Evolutionary conservation across 352 stramenopile genomes (phyloP).

Genomic region (Pythium rhizo-oryzae): DNA sequence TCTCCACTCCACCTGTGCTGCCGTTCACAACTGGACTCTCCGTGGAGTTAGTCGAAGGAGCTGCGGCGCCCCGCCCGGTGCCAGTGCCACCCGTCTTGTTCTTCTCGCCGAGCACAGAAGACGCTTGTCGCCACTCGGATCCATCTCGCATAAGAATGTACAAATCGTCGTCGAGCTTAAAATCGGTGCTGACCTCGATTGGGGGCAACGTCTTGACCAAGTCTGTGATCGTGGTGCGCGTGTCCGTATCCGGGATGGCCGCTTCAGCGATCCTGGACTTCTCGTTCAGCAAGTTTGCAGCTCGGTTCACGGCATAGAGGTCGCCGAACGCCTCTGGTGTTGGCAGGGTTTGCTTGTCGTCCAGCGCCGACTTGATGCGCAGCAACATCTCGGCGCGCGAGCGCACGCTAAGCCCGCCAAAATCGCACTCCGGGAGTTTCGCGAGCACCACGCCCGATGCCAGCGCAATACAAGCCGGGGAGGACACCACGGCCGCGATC

Average conservation of each 20-base stretch:
- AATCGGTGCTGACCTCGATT: not conserved
- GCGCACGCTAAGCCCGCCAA: constrained; percentile 24
- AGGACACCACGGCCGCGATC: not conserved
- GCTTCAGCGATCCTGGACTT: constrained; percentile 23
- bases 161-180: not conserved
- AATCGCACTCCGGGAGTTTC: constrained; percentile 41
- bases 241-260: constrained; percentile 1
- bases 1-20: no score
- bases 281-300: constrained; percentile 22
- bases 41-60: no score
- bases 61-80: no score
- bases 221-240: not conserved
- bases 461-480: constrained; percentile 30
- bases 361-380: constrained; percentile 25
- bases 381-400: constrained; percentile 19
- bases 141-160: not conserved
- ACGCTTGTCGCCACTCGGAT: no score
- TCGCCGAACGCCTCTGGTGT: constrained; percentile 24
- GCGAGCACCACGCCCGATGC: constrained; percentile 3
- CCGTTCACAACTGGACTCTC: no score
- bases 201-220: not conserved
- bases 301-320: constrained; percentile 28
- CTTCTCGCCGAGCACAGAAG: no score
- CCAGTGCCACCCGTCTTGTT: no score
- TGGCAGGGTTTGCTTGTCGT: constrained; percentile 4